A percentile compares a stretch with the other conserved stretches of the same genome.
Conservation (phyloP, 169 alveolate species). For the Fabrea salina region DNA sequence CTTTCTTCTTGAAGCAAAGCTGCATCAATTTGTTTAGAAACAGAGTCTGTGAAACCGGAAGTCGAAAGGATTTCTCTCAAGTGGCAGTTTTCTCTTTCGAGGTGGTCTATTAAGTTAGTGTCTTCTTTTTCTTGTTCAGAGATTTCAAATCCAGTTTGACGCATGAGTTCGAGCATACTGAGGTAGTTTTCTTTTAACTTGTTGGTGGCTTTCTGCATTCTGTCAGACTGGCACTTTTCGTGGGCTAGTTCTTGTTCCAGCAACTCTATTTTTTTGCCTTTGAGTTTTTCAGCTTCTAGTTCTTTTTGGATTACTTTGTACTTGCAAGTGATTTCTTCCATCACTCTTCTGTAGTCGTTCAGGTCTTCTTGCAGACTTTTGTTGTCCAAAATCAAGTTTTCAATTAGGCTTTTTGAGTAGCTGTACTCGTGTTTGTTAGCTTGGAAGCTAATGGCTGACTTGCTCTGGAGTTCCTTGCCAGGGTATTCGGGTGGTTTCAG, state of each 20-base stretch:
- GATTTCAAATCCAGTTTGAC: slow-evolving; percentile 32
- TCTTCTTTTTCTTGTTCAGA: slow-evolving; percentile 31
- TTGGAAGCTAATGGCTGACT: too few relatives aligned
- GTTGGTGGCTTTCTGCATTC: not conserved
- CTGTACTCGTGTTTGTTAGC: not conserved
- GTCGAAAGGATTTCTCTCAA: slow-evolving; percentile 26
- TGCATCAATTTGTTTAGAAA: not conserved
- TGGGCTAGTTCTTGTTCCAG: slow-evolving; percentile 13
- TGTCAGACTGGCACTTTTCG: not conserved
- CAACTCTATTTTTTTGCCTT: slow-evolving; percentile 2
- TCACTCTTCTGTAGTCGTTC: slow-evolving; percentile 9
- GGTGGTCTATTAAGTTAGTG: not conserved
- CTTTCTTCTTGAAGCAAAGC: slow-evolving; percentile 5
- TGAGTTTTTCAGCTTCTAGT: not conserved
- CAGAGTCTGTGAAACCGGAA: not conserved
- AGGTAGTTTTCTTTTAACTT: slow-evolving; percentile 17
- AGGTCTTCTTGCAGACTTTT: slow-evolving; percentile 24
- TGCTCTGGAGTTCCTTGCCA: too few relatives aligned
- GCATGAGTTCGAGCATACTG: slow-evolving; percentile 19
- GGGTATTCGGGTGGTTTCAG: too few relatives aligned
- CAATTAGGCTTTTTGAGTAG: slow-evolving; percentile 4
- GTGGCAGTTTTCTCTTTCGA: slow-evolving; percentile 15
- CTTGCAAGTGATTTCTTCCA: not conserved
- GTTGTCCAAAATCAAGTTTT: slow-evolving; percentile 14
- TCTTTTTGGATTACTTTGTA: slow-evolving; percentile 6